These are phyloP conservation scores for Hypoxylon sp. DNA, from an alignment of 2,329 filamentous ascomycete genomes.

Conservation along the genomic window DNA sequence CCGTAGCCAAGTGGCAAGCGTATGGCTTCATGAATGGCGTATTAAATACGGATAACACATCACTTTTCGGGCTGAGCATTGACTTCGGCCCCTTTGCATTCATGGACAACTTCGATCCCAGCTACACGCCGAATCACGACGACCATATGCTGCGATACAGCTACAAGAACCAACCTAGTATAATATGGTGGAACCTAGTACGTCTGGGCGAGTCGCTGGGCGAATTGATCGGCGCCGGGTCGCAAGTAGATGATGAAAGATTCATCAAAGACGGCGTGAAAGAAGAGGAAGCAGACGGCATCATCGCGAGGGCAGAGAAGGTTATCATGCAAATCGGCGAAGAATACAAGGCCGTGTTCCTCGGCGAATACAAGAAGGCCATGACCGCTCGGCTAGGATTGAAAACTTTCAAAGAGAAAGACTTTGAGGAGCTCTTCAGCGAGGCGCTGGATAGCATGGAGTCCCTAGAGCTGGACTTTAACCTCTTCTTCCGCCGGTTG, in stretches of 20 bases:
- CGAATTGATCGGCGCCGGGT: conserved; percentile 83
- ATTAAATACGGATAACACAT: conserved; percentile 97
- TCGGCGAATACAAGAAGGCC: conserved; percentile 86
- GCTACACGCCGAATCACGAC: conserved; percentile 96
- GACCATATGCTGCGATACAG: conserved; percentile 86
- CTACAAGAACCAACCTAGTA: conserved; percentile 92
- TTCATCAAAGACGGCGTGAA: conserved; percentile 77
- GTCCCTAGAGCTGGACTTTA: conserved; percentile 85
- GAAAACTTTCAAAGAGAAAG: conserved; percentile 69
- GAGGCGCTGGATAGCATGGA: conserved; percentile 83
- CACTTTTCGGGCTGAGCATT: conserved; percentile 84
- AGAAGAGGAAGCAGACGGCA: conserved; percentile 70
- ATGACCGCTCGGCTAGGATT: conserved; percentile 85
- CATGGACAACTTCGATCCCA: conserved; percentile 94
- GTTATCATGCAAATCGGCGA: conserved; percentile 83
- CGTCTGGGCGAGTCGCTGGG: conserved; percentile 88
- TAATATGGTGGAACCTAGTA: conserved; percentile 99
- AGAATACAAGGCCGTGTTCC: conserved; percentile 87
- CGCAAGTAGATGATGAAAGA: conserved; percentile 71
- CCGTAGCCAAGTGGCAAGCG: conserved; percentile 93
- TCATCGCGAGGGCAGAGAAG: conserved; percentile 81
- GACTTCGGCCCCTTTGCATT: conserved; percentile 98
- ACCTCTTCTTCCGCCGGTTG: conserved; percentile 88
- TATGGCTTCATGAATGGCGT: conserved; percentile 99
- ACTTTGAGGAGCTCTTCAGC: conserved; percentile 85